phyloP scores from a whole-genome alignment of 2,329 filamentous ascomycete species.

The Xylariales sp. region DNA sequence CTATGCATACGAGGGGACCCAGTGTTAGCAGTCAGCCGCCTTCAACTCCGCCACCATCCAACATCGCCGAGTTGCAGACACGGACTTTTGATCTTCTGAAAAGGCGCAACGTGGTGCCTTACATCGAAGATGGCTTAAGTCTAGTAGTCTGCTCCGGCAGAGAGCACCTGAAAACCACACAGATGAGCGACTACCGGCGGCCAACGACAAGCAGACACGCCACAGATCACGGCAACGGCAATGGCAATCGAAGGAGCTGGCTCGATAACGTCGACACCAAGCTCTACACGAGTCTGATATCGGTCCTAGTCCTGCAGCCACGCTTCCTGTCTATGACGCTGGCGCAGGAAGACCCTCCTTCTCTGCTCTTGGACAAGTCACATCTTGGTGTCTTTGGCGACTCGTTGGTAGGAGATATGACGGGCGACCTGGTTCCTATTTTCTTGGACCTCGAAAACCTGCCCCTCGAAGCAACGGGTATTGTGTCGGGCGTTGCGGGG shows the following conservation, averaged over 20 bases:
- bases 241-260: conserved; percentile 37
- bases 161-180: conserved; percentile 34
- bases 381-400: conserved; percentile 64
- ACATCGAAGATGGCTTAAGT: conserved; percentile 62
- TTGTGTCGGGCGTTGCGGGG: conserved; percentile 90
- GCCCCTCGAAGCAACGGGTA: conserved; percentile 84
- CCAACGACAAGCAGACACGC: conserved; percentile 30
- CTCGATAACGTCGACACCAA: conserved; percentile 58
- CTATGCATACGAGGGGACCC: conserved; percentile 32
- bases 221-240: conserved; percentile 27
- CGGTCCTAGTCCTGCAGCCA: conserved; percentile 57
- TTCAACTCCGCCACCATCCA: conserved; percentile 71
- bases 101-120: conserved; percentile 68
- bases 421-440: conserved; percentile 74
- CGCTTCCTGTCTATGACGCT: conserved; percentile 71
- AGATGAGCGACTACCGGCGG: conserved; percentile 33
- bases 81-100: conserved; percentile 83
- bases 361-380: conserved; percentile 65
- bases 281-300: conserved; percentile 58
- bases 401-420: conserved; percentile 70
- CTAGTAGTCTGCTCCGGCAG: conserved; percentile 77
- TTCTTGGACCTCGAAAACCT: conserved; percentile 78
- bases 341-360: conserved; percentile 69
- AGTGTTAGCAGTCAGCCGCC: conserved; percentile 42
- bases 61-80: conserved; percentile 71